Conservation (phyloP, 225 moss, liverwort and hornwort species). For the Straminergon stramineum region DNA sequence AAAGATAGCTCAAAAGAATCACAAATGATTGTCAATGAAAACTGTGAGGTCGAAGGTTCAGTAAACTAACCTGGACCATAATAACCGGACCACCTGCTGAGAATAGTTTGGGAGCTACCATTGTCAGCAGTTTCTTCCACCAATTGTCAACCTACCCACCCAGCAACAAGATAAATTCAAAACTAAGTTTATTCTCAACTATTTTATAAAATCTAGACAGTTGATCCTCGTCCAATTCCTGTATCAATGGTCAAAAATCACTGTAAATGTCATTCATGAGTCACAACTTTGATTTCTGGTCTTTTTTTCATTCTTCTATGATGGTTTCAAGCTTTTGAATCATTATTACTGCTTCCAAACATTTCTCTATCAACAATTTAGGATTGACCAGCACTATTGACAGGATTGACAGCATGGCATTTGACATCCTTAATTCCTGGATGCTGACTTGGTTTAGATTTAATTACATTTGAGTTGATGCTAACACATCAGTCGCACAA, state of each 20-base stretch:
- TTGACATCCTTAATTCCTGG: not conserved
- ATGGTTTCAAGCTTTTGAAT: not conserved
- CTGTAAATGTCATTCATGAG: not conserved
- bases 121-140: slow-evolving; percentile 66
- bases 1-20: not conserved
- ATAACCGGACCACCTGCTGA: slow-evolving; percentile 61
- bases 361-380: not conserved
- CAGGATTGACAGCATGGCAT: not conserved
- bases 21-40: not conserved
- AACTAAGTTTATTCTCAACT: not conserved
- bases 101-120: slow-evolving; percentile 42
- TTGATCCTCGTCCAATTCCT: not conserved
- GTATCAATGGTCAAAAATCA: not conserved
- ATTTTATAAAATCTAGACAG: not conserved
- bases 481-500: not conserved
- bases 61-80: slow-evolving; percentile 61
- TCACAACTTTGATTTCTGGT: not conserved
- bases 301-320: too few relatives aligned
- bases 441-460: too few relatives aligned
- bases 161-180: not conserved
- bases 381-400: not conserved
- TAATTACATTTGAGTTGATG: not conserved
- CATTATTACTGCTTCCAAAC: not conserved
- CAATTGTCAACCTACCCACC: slow-evolving; percentile 56
- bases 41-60: not conserved